Conservation (phyloP, 148 eudicot species). For the Silene latifolia region DNA sequence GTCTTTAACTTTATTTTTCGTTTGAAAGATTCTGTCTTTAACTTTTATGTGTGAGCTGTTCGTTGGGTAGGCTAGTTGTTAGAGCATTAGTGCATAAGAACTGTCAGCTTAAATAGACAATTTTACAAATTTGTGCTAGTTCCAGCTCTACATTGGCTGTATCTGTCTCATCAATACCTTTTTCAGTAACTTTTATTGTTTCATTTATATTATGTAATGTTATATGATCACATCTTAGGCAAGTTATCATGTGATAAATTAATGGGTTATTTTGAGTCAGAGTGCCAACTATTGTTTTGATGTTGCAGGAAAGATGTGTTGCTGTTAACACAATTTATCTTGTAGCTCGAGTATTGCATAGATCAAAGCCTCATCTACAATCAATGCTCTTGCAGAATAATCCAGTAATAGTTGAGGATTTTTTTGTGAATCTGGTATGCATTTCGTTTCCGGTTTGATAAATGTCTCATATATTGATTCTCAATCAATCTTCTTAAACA, state of each 20-base stretch:
- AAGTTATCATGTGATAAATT: too few species aligned
- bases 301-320: slow-evolving; percentile 91
- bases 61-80: not conserved
- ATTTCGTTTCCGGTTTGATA: slow-evolving; percentile 9
- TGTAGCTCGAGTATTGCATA: slow-evolving; percentile 81
- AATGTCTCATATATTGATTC: not conserved
- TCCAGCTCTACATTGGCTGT: not conserved
- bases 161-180: not conserved
- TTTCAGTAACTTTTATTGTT: not conserved
- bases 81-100: not conserved
- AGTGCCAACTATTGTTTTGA: slow-evolving; percentile 20
- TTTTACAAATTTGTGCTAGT: not conserved
- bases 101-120: not conserved
- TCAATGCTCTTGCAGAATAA: slow-evolving; percentile 75
- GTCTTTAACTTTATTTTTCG: not conserved
- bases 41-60: not conserved
- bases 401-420: slow-evolving; percentile 76
- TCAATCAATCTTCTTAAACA: not conserved
- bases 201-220: not conserved
- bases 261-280: not conserved
- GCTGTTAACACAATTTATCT: slow-evolving; percentile 78
- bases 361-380: slow-evolving; percentile 88
- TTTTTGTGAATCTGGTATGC: slow-evolving; percentile 74
- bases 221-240: slow-evolving; percentile 8
- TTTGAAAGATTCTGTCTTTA: too few species aligned